Evolutionary conservation across 305 asterid species (phyloP).

Genomic region (Fraxinus albicans): DNA sequence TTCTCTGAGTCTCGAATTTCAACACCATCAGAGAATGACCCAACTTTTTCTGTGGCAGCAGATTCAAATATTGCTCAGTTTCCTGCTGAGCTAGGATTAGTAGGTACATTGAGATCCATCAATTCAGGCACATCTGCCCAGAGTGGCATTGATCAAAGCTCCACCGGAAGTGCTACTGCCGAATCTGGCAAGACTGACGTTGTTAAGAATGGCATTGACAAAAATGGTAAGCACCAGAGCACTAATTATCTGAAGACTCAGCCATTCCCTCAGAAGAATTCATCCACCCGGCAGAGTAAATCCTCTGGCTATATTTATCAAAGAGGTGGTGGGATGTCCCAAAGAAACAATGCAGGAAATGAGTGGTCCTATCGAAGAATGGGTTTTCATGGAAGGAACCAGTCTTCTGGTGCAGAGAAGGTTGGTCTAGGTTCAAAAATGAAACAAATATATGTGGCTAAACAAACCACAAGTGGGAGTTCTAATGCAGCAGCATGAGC

Average conservation of each 20-base stretch:
- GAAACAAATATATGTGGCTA: conserved; percentile 90
- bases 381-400: conserved; percentile 76
- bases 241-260: conserved; percentile 40
- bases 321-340: conserved; percentile 42
- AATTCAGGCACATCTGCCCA: conserved; percentile 39
- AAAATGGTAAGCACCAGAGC: conserved; percentile 35
- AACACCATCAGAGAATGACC: conserved; percentile 45
- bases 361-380: conserved; percentile 74
- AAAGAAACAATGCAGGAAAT: conserved; percentile 51
- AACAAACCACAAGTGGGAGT: conserved; percentile 55
- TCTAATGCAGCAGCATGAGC: conserved; percentile 32
- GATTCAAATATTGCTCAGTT: conserved; percentile 45
- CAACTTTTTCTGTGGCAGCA: conserved; percentile 37
- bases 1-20: conserved; percentile 58
- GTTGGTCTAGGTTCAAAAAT: conserved; percentile 58
- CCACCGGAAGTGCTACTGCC: conserved; percentile 36
- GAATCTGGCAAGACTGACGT: conserved; percentile 43
- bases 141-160: conserved; percentile 33
- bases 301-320: conserved; percentile 47
- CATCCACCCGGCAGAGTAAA: conserved; percentile 48
- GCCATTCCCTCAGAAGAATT: conserved; percentile 48
- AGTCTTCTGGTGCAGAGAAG: conserved; percentile 51
- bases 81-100: conserved; percentile 52
- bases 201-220: conserved; percentile 25
- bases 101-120: conserved; percentile 43